Base-by-base conservation (phyloP, 441 rosid species). In the Bruguiera hainesii region DNA sequence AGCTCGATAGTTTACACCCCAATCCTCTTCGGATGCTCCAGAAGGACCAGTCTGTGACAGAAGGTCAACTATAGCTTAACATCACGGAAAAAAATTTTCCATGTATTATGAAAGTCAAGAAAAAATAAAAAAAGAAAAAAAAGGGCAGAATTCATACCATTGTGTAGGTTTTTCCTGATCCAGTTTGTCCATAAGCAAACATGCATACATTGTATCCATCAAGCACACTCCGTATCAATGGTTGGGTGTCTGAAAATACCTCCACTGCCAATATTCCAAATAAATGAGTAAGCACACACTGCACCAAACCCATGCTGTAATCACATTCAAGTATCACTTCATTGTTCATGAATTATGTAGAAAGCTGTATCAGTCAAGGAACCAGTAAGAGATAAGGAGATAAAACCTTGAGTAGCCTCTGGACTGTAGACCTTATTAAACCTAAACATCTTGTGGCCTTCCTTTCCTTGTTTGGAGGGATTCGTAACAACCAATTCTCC, bases 121-220 rank as follows among this genome's bases (percentile, higher is more conserved):
- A 26, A 9, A 30, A 8, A 7, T 1, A 1, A 19, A 51, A 15
- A 26, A 9, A 30, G 3, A 7, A 1, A 7, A 7, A 33, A 33
- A 33, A 7, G 1, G 7, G 42, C 16, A 52, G 50, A 61, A 57
- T 51, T 13, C 71, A 58, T 64, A 91, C 97, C 98, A 94, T 91
- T n/a, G 98, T 91, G 76, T 94, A 91, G 29, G 98, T 94, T 75
- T 93, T 93, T 50, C 98, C 98, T 1, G 98, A 93, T 20, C 98
- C 98, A 51, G 96, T 93, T 81, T 93, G 98, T 53, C 98, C 98
- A 76, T 93, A 94, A 28, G 98, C 98, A 78, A 94, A 91, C 74
- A 94, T 91, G 53, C 98, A 91, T 25, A 94, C 96, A 71, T 85
- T 91, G 77, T 84, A 91, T 21, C 98, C 98, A 68, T 94, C 97